Evolutionary conservation across 139 green algal genomes (phyloP), one percentile per base, ranked within the genome.

Genomic region (Mychonastes homosphaera): DNA sequence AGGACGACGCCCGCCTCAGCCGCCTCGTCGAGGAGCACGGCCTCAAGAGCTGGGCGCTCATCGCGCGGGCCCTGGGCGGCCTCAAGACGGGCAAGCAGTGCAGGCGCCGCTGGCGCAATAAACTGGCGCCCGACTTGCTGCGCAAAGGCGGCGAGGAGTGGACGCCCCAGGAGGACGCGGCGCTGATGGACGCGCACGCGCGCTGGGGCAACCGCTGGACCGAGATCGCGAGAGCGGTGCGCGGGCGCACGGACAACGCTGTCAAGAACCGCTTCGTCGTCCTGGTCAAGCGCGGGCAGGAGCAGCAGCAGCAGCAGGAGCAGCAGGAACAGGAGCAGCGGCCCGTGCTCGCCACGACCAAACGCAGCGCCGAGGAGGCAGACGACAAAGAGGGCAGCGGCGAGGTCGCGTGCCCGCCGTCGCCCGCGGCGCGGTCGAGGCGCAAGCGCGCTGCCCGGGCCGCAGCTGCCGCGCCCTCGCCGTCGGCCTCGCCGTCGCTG

Each of bases 71-170:
- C 30, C 67, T 87, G 7, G 38, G 49, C 10, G 79, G 53, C n/a
- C n/a, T n/a, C 1, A 88, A 87, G 46, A 68, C 70, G 30, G 78
- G 70, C 65, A 90, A 90, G 63, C 82, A 89, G 76, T 73, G 77
- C 43, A 15, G 48, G 2, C 4, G 12, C 4, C 13, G 33, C 24
- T 33, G 15, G 19, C 6, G 29, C 16, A 9, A 18, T 56, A 9
- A 21, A 62, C 9, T 36, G 2, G 16, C 49, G 8, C 30, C 9
- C 27, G 12, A 2, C 5, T n/a, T 23, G 2, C 13, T 32, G 40
- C 46, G 3, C 34, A 56, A 70, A 84, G 77, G 83, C 73, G 29
- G 75, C 77, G 2, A 47, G 84, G 2, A 53, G 84, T 92, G 83
- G 85, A 84, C 87, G 53, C 87, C 87, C 44, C 69, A 84, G 77